Conservation (phyloP, 148 eudicot genomes). For the Mesembryanthemum crystallinum region DNA sequence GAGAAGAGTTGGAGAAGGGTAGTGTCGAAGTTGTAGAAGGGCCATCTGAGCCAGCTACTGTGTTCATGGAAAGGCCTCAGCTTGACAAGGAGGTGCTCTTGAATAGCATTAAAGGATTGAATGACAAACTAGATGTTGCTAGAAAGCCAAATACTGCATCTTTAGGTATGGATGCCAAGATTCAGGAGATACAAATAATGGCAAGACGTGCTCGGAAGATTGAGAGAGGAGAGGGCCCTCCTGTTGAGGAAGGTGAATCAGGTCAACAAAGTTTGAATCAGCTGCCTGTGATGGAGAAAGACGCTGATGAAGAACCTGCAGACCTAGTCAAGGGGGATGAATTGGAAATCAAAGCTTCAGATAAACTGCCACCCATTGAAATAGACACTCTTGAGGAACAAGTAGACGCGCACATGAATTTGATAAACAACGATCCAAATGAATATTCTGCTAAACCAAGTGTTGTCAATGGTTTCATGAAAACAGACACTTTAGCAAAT, state of each 20-base stretch:
- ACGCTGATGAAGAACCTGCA: constrained; percentile 10
- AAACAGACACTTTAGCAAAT: constrained; percentile 9
- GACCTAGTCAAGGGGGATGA: constrained; percentile 1
- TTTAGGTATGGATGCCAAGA: constrained; percentile 18
- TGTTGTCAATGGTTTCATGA: constrained; percentile 23
- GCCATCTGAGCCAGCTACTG: constrained; percentile 24
- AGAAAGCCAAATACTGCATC: constrained; percentile 30
- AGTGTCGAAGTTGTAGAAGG: constrained; percentile 58
- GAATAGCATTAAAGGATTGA: constrained; percentile 36
- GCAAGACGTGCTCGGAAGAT: constrained; percentile 68
- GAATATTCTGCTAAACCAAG: constrained; percentile 8
- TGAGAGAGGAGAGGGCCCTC: constrained; percentile 41
- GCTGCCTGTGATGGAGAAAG: constrained; percentile 18
- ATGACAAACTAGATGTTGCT: constrained; percentile 24
- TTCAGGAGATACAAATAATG: constrained; percentile 46
- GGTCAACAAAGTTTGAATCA: constrained; percentile 26
- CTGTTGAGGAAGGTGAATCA: constrained; percentile 20
- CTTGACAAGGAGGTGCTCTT: constrained; percentile 56
- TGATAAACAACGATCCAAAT: constrained; percentile 10
- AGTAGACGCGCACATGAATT: neutral
- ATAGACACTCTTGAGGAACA: neutral
- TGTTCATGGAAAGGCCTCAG: constrained; percentile 48
- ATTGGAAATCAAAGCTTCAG: constrained; percentile 12
- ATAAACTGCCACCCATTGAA: constrained; percentile 7
- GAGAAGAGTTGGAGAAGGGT: constrained; percentile 46